Conservation (phyloP, 2,329 filamentous ascomycete species). For the Stemphylium vesicarium region DNA sequence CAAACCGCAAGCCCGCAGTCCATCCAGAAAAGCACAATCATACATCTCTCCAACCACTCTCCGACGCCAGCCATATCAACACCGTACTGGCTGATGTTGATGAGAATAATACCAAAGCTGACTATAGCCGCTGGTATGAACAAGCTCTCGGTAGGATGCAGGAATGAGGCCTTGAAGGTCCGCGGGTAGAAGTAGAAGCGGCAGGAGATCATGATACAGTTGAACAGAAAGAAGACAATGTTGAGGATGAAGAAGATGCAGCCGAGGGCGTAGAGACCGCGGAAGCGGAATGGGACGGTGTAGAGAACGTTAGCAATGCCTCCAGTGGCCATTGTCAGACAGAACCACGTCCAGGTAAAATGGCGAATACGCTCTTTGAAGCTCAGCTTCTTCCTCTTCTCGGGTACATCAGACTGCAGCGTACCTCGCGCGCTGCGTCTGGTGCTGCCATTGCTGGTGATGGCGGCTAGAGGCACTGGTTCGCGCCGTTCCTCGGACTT, state of each 20-base stretch:
- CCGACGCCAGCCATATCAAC: conserved; percentile 56
- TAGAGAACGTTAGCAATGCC: conserved; percentile 66
- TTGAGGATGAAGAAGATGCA: conserved; percentile 58
- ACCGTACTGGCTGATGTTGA: conserved; percentile 80
- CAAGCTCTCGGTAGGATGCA: conserved; percentile 77
- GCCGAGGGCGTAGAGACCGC: conserved; percentile 55
- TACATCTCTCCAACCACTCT: conserved; percentile 60
- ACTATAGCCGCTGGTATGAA: conserved; percentile 74
- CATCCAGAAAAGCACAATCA: conserved; percentile 76
- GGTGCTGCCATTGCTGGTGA: conserved; percentile 5
- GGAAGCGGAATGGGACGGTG: conserved; percentile 53
- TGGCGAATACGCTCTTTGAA: conserved; percentile 65
- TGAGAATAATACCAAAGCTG: conserved; percentile 66
- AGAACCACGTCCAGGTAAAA: conserved; percentile 82
- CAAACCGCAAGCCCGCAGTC: conserved; percentile 72
- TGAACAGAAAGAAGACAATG: conserved; percentile 70
- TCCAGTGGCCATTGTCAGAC: conserved; percentile 68
- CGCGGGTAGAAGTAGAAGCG: conserved; percentile 74
- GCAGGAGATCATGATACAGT: conserved; percentile 68
- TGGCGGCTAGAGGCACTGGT: background rate
- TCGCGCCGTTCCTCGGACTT: conserved; percentile 5
- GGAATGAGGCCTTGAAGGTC: conserved; percentile 73
- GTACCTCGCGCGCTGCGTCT: background rate
- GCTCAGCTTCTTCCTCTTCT: conserved; percentile 17
- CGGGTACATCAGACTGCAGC: background rate